A percentile compares a stretch with the other conserved stretches of the same genome.
These are phyloP conservation scores for Penicillium bovifimosum DNA, from an alignment of 495 filamentous ascomycete species.

Conservation along the genomic window DNA sequence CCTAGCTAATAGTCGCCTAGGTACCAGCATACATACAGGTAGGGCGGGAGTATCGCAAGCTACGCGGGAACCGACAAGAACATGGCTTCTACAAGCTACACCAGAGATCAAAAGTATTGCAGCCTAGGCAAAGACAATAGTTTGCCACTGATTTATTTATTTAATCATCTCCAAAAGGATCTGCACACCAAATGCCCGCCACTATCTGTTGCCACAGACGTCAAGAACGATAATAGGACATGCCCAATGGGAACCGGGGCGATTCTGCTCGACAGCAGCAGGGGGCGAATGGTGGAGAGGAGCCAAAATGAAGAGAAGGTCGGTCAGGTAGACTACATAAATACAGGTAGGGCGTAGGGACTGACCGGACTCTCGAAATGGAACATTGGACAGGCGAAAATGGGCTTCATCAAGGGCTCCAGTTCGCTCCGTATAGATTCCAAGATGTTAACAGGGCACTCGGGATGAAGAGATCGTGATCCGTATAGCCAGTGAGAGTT, in stretches of 20 bases:
- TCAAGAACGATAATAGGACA: neutral
- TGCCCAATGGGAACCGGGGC: neutral
- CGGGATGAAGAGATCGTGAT: neutral
- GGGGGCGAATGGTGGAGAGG: neutral
- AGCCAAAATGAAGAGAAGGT: slow-evolving; percentile 5
- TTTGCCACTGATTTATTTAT: slow-evolving; percentile 15
- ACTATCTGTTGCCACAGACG: neutral
- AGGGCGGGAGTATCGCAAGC: too few relatives aligned
- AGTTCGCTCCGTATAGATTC: neutral
- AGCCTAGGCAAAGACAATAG: slow-evolving; percentile 22
- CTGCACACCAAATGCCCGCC: neutral
- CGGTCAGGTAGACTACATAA: slow-evolving; percentile 16
- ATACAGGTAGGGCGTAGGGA: neutral
- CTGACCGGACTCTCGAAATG: neutral
- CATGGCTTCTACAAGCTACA: neutral
- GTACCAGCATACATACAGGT: too few relatives aligned
- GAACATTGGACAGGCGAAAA: neutral
- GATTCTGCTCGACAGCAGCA: neutral
- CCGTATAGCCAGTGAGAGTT: neutral
- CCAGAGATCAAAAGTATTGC: neutral
- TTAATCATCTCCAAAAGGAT: slow-evolving; percentile 9
- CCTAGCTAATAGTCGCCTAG: too few relatives aligned
- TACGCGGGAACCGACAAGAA: neutral
- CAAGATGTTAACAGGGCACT: neutral
- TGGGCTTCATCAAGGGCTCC: neutral